Evolutionary conservation across 176 grass and related monocot species (phyloP).

Genomic region (Elymus sibiricus): DNA sequence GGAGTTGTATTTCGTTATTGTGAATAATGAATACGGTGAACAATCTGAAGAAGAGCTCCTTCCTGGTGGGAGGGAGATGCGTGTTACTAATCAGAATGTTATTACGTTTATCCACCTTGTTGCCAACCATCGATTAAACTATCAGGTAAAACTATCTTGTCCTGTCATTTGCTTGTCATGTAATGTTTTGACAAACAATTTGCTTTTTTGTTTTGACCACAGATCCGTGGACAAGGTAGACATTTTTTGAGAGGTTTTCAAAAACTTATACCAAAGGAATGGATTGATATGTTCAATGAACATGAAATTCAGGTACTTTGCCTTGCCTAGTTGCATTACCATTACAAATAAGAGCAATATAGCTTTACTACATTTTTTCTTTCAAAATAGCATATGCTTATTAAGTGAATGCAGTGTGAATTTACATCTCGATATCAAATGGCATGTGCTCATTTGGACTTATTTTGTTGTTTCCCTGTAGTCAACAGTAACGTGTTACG

Average conservation of each 20-base stretch:
- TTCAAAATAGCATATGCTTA: background rate
- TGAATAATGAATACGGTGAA: constrained; percentile 98
- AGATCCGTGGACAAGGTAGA: constrained; percentile 88
- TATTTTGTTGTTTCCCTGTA: constrained; percentile 3
- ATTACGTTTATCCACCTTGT: constrained; percentile 98
- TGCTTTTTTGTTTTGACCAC: constrained; percentile 24
- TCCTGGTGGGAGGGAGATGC: constrained; percentile 72
- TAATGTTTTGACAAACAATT: constrained; percentile 12
- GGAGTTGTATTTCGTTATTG: constrained; percentile 95
- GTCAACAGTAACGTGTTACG: background rate
- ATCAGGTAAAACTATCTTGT: constrained; percentile 54
- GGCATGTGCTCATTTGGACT: background rate
- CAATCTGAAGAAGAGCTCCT: constrained; percentile 95
- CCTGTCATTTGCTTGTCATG: constrained; percentile 21
- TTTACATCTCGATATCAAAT: constrained; percentile 12
- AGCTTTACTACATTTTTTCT: background rate
- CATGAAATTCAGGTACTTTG: constrained; percentile 95
- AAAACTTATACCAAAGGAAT: constrained; percentile 91
- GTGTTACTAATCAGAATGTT: constrained; percentile 95
- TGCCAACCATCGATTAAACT: constrained; percentile 89
- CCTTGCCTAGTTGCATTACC: constrained; percentile 1
- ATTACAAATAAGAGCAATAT: background rate
- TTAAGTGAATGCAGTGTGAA: background rate
- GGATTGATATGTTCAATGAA: constrained; percentile 98
- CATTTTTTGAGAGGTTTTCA: constrained; percentile 96